Percentiles rank a stretch among this genome's conserved stretches.
phyloP scores from a whole-genome alignment of 2,329 filamentous ascomycete genomes.

The Aspergillus udagawae region DNA sequence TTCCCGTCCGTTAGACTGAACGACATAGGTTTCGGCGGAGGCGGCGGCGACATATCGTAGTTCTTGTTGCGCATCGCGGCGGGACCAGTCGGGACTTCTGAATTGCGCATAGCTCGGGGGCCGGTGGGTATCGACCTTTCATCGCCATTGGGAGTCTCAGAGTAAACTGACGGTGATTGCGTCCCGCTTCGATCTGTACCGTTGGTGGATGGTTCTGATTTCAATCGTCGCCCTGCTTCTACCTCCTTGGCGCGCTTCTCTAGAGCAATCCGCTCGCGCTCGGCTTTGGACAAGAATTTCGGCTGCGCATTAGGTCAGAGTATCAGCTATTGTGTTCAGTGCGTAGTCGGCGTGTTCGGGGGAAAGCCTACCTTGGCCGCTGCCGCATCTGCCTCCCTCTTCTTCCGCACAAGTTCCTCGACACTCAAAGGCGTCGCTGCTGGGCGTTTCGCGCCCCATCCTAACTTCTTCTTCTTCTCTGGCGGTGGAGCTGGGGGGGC shows the following conservation, averaged over 20 bases:
- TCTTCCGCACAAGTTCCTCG: slow-evolving; percentile 79
- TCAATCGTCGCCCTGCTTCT: slow-evolving; percentile 55
- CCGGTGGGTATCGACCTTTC: slow-evolving; percentile 59
- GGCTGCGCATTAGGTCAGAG: slow-evolving; percentile 48
- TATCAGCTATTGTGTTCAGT: slow-evolving; percentile 1
- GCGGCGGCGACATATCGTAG: slow-evolving; percentile 52
- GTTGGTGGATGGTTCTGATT: slow-evolving; percentile 37
- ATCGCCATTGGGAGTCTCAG: slow-evolving; percentile 23
- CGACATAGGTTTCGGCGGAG: slow-evolving; percentile 33
- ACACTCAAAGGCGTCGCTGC: slow-evolving; percentile 63
- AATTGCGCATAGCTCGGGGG: slow-evolving; percentile 61
- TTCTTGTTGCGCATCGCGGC: slow-evolving; percentile 57
- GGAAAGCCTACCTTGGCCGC: slow-evolving; percentile 62
- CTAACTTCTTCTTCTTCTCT: slow-evolving; percentile 51
- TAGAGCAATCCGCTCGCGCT: slow-evolving; percentile 74
- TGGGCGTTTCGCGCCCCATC: slow-evolving; percentile 47
- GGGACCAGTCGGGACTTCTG: slow-evolving; percentile 61
- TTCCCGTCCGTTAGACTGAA: slow-evolving; percentile 33
- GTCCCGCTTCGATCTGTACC: slow-evolving; percentile 23
- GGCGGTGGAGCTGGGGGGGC: slow-evolving; percentile 41
- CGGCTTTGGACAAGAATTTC: slow-evolving; percentile 78
- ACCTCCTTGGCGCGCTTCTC: slow-evolving; percentile 73
- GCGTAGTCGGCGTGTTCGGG: background rate
- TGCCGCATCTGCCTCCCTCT: slow-evolving; percentile 79
- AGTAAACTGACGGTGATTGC: slow-evolving; percentile 9